These are phyloP conservation scores for Cladobotryum protrusum DNA, from an alignment of 2,329 filamentous ascomycete genomes.

Conservation along the genomic window DNA sequence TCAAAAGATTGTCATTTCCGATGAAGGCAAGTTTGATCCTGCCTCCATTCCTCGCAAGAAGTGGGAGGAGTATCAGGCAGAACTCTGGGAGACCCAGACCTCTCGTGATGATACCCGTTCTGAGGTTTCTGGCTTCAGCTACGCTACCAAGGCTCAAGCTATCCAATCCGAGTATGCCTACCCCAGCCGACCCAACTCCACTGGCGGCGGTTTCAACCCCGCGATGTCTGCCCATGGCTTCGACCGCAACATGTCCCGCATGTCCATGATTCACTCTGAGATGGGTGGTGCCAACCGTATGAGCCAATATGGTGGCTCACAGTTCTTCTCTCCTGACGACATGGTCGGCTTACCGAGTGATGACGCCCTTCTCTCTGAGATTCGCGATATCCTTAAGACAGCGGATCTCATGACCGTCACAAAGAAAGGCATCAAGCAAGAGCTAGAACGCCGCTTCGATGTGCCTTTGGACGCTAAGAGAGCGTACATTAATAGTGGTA, in stretches of 20 bases:
- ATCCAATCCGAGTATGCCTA: conserved; percentile 65
- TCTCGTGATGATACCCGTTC: conserved; percentile 75
- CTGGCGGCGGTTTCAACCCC: conserved; percentile 39
- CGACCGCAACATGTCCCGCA: conserved; percentile 51
- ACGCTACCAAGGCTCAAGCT: conserved; percentile 75
- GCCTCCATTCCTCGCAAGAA: conserved; percentile 90
- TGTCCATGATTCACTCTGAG: conserved; percentile 76
- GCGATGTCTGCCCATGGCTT: conserved; percentile 48
- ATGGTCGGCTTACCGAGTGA: conserved; percentile 75
- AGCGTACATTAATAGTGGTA: conserved; percentile 90
- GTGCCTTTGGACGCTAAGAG: conserved; percentile 80
- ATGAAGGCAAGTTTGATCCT: conserved; percentile 97
- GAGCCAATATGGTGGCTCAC: conserved; percentile 55
- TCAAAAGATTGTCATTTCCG: conserved; percentile 84
- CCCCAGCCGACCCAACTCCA: conserved; percentile 51
- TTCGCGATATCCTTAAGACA: conserved; percentile 83
- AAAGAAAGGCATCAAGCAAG: conserved; percentile 95
- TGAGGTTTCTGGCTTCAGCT: conserved; percentile 88
- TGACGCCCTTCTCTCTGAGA: conserved; percentile 86
- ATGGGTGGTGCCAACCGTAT: conserved; percentile 48
- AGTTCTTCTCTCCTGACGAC: conserved; percentile 58
- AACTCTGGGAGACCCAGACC: conserved; percentile 93
- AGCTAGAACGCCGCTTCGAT: conserved; percentile 86
- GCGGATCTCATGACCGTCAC: conserved; percentile 97
- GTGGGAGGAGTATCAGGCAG: conserved; percentile 98